Evolutionary conservation across 208 protist species (phyloP), one percentile per base, ranked within the genome.

Genomic region (Borovskyia barvae): DNA sequence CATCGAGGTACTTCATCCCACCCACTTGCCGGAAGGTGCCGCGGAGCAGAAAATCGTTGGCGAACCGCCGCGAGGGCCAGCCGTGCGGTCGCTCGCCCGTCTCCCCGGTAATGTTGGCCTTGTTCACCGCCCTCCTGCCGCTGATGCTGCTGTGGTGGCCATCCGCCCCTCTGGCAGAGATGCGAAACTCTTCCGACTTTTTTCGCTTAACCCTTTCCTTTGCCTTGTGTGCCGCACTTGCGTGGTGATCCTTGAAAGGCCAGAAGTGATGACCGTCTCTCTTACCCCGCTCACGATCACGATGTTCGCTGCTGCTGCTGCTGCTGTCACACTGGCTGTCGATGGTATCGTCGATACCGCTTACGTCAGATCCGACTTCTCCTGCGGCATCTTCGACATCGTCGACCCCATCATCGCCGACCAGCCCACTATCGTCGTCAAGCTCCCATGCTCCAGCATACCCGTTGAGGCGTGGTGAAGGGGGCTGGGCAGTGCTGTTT

Each of bases 11-110:
- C 37, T 71, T 69, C 39, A 88, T 65, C 2, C 81, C 81, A 32
- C 81, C 81, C 24, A 88, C 74, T 39, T 88, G 81, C 0, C 81
- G 64, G 33, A 78, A 79, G 9, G 77, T 80, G 54, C 76, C 81
- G 17, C 75, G 75, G 7, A 88, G 28, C 25, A 55, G 56, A 28
- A 74, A 62, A 46, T 77, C 57, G 30, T 73, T 45, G n/a, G 35
- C 26, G 54, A 62, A 52, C 43, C 36, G 41, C 41, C 48, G 40
- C 14, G 43, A 54, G n/a, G 55, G 17, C 64, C 64, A 71, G 8
- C 14, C 49, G 19, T 48, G 36, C 15, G 35, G 55, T 19, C 52
- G 40, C 33, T 41, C 25, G 46, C 43, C 45, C 25, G 55, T 62
- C 43, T 28, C 47, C 33, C 8, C 19, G 43, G 29, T 62, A 32